Evolutionary conservation across 148 eudicot species (phyloP).

Genomic region (Linanthus parryae): DNA sequence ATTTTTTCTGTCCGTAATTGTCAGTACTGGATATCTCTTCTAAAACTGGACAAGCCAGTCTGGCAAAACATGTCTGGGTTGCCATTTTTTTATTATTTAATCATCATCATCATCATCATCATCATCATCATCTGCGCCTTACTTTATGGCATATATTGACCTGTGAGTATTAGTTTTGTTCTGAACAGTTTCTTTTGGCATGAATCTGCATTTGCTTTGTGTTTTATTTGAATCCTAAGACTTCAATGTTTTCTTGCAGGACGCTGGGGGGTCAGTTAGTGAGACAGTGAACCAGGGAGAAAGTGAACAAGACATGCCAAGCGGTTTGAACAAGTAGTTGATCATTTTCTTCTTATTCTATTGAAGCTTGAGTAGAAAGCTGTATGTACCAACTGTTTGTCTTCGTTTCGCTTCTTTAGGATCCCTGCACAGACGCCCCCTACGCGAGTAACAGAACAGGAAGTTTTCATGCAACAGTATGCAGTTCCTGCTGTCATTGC

Average conservation of each 20-base stretch:
- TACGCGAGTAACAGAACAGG: constrained; percentile 86
- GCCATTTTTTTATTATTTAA: no score
- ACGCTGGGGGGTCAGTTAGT: constrained; percentile 35
- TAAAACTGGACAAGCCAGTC: no score
- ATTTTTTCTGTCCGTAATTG: no score
- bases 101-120: no score
- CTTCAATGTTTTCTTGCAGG: constrained; percentile 33
- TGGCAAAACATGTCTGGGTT: no score
- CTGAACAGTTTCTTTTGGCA: no score
- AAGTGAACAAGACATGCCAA: constrained; percentile 54
- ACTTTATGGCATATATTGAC: no score
- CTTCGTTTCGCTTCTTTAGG: constrained; percentile 28
- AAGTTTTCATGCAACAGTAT: constrained; percentile 82
- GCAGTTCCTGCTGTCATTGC: constrained; percentile 73
- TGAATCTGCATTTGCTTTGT: no score
- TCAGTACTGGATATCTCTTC: no score
- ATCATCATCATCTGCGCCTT: no score
- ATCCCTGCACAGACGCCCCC: constrained; percentile 41
- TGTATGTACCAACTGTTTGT: neutral
- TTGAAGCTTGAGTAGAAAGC: neutral
- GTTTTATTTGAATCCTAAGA: constrained; percentile 9
- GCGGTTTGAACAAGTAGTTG: constrained; percentile 47
- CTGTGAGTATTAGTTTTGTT: no score
- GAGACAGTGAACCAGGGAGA: constrained; percentile 57
- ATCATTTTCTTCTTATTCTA: neutral